phyloP scores from a whole-genome alignment of 1,284 basidiomycete genomes.

The Cutaneotrichosporon cyanovorans region DNA sequence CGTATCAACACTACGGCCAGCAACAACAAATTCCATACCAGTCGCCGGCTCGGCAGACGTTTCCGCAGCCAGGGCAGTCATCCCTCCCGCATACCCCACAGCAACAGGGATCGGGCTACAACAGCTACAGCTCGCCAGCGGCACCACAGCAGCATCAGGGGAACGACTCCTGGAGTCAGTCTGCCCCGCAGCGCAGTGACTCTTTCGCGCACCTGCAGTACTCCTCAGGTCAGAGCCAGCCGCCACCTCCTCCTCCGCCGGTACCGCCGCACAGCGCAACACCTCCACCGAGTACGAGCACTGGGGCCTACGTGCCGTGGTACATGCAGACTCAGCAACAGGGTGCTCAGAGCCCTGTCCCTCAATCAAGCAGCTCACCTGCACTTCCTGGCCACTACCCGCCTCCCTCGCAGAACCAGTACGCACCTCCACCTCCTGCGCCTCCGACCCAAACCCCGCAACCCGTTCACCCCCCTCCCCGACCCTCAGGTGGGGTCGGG shows the following conservation, averaged over 20 bases:
- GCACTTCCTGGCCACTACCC: neutral
- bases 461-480: slow-evolving; percentile 13
- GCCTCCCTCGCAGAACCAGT: neutral
- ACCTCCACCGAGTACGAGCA: slow-evolving; percentile 7
- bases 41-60: slow-evolving; percentile 1
- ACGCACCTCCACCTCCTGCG: too few species aligned
- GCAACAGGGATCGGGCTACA: neutral
- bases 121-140: neutral
- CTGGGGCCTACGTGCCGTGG: slow-evolving; percentile 38
- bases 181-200: too few species aligned
- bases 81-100: neutral
- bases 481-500: slow-evolving; percentile 19
- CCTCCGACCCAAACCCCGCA: neutral
- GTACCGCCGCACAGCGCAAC: slow-evolving; percentile 4
- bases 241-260: neutral
- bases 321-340: slow-evolving; percentile 35
- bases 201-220: neutral
- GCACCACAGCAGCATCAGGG: slow-evolving; percentile 4
- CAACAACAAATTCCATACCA: neutral
- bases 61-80: neutral
- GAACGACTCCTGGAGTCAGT: too few species aligned
- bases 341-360: slow-evolving; percentile 6
- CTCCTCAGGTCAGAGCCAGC: neutral
- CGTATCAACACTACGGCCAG: neutral
- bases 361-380: slow-evolving; percentile 21